Evolutionary conservation across 2,329 filamentous ascomycete genomes (phyloP).

Genomic region (Phialocephala subalpina): DNA sequence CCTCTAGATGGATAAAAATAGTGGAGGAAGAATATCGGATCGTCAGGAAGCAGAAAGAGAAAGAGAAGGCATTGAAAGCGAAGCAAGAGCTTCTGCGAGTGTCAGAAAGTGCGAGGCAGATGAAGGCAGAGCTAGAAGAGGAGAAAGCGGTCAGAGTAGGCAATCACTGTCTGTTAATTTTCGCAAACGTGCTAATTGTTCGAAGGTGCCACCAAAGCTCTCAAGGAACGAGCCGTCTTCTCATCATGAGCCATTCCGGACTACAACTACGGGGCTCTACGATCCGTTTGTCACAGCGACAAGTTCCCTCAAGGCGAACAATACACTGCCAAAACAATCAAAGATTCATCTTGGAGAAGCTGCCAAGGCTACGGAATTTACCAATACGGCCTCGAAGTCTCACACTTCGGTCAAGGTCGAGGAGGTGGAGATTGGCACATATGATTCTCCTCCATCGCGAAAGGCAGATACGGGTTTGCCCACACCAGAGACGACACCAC

Average conservation of each 20-base stretch:
- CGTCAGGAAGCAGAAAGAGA: slow-evolving; percentile 2
- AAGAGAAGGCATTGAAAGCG: slow-evolving; percentile 6
- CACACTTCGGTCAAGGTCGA: slow-evolving; percentile 1
- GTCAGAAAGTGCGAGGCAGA: slow-evolving; percentile 3
- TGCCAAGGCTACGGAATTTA: neutral
- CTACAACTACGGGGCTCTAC: neutral
- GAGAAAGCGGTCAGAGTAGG: slow-evolving; percentile 5
- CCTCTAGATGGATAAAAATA: neutral
- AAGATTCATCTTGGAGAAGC: neutral
- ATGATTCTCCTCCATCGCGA: neutral
- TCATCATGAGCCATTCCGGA: neutral
- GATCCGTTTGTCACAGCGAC: neutral
- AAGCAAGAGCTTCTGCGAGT: slow-evolving; percentile 1
- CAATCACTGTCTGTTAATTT: neutral
- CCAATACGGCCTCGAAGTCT: neutral
- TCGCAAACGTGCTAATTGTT: neutral
- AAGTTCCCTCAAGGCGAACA: neutral
- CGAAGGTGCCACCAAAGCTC: neutral
- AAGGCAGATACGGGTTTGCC: neutral
- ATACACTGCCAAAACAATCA: neutral
- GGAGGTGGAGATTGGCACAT: neutral
- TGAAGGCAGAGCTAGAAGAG: slow-evolving; percentile 8
- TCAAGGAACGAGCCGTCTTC: neutral
- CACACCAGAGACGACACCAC: neutral
- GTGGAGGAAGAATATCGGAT: slow-evolving; percentile 5